Percentiles rank a stretch among this genome's conserved stretches.
Conservation (phyloP, 352 stramenopile species). For the Globisporangium parvum region DNA sequence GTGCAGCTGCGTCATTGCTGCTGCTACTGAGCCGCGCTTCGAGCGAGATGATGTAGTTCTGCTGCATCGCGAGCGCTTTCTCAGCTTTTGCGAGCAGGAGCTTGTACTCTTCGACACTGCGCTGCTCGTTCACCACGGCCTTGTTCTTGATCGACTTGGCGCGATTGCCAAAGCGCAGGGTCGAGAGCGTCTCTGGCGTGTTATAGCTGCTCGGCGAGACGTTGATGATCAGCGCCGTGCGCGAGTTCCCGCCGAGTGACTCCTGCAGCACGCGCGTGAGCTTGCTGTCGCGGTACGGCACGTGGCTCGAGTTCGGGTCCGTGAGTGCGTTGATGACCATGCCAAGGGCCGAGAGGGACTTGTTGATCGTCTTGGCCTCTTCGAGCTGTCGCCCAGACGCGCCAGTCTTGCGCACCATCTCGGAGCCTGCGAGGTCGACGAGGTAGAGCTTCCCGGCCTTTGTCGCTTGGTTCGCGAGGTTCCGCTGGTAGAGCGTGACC, state of each 20-base stretch:
- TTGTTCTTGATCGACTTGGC: constrained; percentile 96
- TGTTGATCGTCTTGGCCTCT: constrained; percentile 97
- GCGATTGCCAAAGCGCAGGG: constrained; percentile 86
- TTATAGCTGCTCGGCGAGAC: constrained; percentile 89
- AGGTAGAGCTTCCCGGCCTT: constrained; percentile 90
- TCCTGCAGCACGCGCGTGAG: constrained; percentile 91
- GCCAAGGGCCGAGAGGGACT: constrained; percentile 89
- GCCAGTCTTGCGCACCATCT: constrained; percentile 93
- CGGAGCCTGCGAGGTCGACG: constrained; percentile 92
- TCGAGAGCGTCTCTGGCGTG: constrained; percentile 89
- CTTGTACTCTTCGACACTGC: constrained; percentile 90
- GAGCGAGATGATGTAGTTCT: constrained; percentile 80
- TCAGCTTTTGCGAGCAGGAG: constrained; percentile 74
- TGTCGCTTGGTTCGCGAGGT: constrained; percentile 82
- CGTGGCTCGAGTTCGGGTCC: constrained; percentile 65
- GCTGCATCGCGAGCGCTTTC: constrained; percentile 72
- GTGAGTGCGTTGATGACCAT: constrained; percentile 95
- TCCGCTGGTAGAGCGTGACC: constrained; percentile 83
- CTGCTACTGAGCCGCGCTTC: constrained; percentile 39
- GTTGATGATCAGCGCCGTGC: constrained; percentile 92
- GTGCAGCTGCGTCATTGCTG: too few species aligned
- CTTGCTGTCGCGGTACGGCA: constrained; percentile 90
- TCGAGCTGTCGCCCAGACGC: constrained; percentile 88
- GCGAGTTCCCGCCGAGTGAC: constrained; percentile 91
- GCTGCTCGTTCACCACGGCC: constrained; percentile 90